Evolutionary conservation across 192 early-diverging fungal genomes (phyloP), one percentile per base, ranked within the genome.

Genomic region (Diversispora epigaea): DNA sequence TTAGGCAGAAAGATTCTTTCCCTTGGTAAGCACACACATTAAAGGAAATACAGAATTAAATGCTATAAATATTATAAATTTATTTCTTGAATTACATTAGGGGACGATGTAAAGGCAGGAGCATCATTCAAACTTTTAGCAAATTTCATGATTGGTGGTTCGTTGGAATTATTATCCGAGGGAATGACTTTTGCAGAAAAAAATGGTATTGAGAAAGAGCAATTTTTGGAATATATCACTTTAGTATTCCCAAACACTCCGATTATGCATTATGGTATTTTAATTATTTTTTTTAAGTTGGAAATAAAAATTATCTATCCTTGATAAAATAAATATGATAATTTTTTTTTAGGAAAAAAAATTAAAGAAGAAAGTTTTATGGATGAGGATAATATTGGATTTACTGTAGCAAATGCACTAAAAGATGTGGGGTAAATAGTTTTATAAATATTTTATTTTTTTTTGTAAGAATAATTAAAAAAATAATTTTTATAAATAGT

Each of bases 61-160:
- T 32, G 25, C 25, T 32, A 32, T 0, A 32, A 32, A 1, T 32
- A 32, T 32, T 32, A 32, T 32, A 32, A 32, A 32, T 32, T n/a
- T 32, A 32, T 32, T 32, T 32, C 25, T 32, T 32, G 25, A 32
- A 32, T 32, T 32, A 32, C 25, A 32, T n/a, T 41, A 63, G 87
- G 87, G 5, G 55, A 78, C 3, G 82, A 89, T 62, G 80, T 80
- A 1, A 60, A 65, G 10, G 47, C 72, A 0, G 88, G 86, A 1
- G 79, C 83, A 4, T 75, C 75, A 2, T 86, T 89, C 76, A 93
- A 93, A 68, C 79, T 93, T 9, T 65, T 86, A 46, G 90, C 90
- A 63, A 93, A 93, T 68, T 93, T 87, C 55, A 84, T 93, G 67
- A 78, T 93, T 25, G 78, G 77, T 0, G 76, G 84, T 2, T 76